phyloP scores from a whole-genome alignment of 257 asterid species.

The Nicotiana attenuata region DNA sequence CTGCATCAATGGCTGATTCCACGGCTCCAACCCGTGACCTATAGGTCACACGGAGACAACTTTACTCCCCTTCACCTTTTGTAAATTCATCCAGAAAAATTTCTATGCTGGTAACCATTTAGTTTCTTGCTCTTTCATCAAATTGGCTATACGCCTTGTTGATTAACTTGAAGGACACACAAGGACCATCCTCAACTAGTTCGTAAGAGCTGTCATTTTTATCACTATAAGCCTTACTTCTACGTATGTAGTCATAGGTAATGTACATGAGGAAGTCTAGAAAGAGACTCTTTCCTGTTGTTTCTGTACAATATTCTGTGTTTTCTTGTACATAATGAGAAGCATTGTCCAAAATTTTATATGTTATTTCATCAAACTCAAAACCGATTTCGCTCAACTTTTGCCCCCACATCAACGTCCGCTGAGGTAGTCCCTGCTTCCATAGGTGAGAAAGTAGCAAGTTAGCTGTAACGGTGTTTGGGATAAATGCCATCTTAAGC shows the following conservation, averaged over 20 bases:
- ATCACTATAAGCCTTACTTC: constrained; percentile 33
- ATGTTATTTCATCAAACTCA: constrained; percentile 77
- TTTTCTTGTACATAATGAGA: constrained; percentile 43
- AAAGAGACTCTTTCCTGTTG: constrained; percentile 67
- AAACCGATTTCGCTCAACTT: constrained; percentile 68
- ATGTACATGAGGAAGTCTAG: constrained; percentile 85
- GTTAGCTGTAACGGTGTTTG: constrained; percentile 69
- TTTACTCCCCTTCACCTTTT: not conserved
- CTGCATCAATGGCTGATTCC: too few relatives aligned
- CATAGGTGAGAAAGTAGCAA: constrained; percentile 67
- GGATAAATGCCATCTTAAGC: constrained; percentile 85
- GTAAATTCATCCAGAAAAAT: not conserved
- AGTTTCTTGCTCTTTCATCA: constrained; percentile 6
- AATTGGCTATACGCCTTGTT: constrained; percentile 17
- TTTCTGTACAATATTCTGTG: constrained; percentile 33
- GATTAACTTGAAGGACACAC: constrained; percentile 29
- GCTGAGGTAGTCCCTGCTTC: constrained; percentile 80
- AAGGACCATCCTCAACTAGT: constrained; percentile 27
- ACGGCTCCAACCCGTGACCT: too few relatives aligned
- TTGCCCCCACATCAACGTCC: constrained; percentile 76
- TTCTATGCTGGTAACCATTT: constrained; percentile 10
- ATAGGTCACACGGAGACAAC: too few relatives aligned
- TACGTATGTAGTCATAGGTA: constrained; percentile 56
- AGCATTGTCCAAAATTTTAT: constrained; percentile 60
- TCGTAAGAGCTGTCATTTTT: constrained; percentile 23